Evolutionary conservation across 495 filamentous ascomycete species (phyloP).

Genomic region (Penicillium maclennaniae): DNA sequence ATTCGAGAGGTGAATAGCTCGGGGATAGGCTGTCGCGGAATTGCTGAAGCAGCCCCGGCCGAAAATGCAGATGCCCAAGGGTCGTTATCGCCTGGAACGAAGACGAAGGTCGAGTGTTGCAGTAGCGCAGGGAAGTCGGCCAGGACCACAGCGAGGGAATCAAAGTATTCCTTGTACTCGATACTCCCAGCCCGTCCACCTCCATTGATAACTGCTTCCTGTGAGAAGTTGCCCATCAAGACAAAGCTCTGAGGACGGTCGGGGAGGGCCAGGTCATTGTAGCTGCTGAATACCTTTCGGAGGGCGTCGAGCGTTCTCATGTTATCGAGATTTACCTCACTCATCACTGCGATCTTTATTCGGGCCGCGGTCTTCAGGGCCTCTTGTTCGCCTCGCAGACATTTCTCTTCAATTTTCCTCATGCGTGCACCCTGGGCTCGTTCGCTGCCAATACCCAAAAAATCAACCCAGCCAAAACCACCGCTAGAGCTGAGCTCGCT

Average conservation of each 20-base stretch:
- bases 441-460: slow-evolving; percentile 86
- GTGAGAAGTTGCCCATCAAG: slow-evolving; percentile 80
- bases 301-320: slow-evolving; percentile 73
- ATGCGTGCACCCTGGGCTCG: slow-evolving; percentile 78
- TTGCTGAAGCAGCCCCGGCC: slow-evolving; percentile 68
- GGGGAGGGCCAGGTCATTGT: slow-evolving; percentile 44
- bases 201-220: slow-evolving; percentile 62
- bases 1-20: slow-evolving; percentile 84
- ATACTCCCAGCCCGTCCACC: slow-evolving; percentile 68
- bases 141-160: slow-evolving; percentile 77
- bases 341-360: slow-evolving; percentile 64
- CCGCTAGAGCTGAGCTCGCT: slow-evolving; percentile 60
- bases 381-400: slow-evolving; percentile 24
- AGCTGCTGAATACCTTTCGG: slow-evolving; percentile 65
- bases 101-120: slow-evolving; percentile 76
- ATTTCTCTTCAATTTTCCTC: slow-evolving; percentile 64
- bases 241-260: slow-evolving; percentile 74
- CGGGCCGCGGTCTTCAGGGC: slow-evolving; percentile 28
- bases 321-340: slow-evolving; percentile 81
- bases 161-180: slow-evolving; percentile 93
- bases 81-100: slow-evolving; percentile 94
- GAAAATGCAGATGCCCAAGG: slow-evolving; percentile 87
- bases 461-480: slow-evolving; percentile 96
- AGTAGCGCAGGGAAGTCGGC: slow-evolving; percentile 81
- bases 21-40: slow-evolving; percentile 73